A percentile compares a stretch with the other conserved stretches of the same genome.
Conservation (phyloP, 768 basidiomycete genomes). For the Rhodosporidiobolus odoratus region DNA sequence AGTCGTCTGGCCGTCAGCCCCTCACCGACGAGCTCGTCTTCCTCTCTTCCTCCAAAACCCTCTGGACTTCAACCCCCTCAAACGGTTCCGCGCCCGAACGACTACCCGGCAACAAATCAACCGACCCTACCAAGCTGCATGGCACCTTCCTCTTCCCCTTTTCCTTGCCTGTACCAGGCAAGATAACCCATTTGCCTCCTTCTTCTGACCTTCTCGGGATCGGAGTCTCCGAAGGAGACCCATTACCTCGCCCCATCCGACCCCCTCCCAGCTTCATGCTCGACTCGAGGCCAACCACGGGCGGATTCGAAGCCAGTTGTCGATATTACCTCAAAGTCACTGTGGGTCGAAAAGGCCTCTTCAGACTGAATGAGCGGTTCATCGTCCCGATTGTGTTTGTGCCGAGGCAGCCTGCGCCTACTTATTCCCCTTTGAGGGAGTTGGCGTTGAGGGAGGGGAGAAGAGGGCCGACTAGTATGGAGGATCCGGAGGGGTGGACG, state of each 20-base stretch:
- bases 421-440: slow-evolving; percentile 1
- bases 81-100: neutral
- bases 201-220: neutral
- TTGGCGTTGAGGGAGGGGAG: neutral
- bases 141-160: slow-evolving; percentile 31
- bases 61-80: slow-evolving; percentile 2
- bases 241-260: neutral
- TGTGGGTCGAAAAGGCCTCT: slow-evolving; percentile 12
- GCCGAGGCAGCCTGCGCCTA: slow-evolving; percentile 13
- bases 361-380: slow-evolving; percentile 35
- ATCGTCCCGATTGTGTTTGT: slow-evolving; percentile 33
- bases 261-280: slow-evolving; percentile 33
- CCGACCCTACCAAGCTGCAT: slow-evolving; percentile 20
- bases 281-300: slow-evolving; percentile 5
- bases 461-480: neutral
- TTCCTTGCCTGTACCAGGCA: slow-evolving; percentile 10
- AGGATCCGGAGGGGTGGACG: slow-evolving; percentile 22
- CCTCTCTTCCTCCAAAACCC: slow-evolving; percentile 1
- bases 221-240: neutral
- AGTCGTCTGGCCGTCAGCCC: slow-evolving; percentile 16
- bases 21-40: slow-evolving; percentile 30
- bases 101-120: slow-evolving; percentile 8
- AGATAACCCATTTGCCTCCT: slow-evolving; percentile 7
- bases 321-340: slow-evolving; percentile 35
- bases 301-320: slow-evolving; percentile 22